These are phyloP conservation scores for Actinomortierella ambigua DNA, from an alignment of 371 early-diverging fungal genomes.

Conservation along the genomic window DNA sequence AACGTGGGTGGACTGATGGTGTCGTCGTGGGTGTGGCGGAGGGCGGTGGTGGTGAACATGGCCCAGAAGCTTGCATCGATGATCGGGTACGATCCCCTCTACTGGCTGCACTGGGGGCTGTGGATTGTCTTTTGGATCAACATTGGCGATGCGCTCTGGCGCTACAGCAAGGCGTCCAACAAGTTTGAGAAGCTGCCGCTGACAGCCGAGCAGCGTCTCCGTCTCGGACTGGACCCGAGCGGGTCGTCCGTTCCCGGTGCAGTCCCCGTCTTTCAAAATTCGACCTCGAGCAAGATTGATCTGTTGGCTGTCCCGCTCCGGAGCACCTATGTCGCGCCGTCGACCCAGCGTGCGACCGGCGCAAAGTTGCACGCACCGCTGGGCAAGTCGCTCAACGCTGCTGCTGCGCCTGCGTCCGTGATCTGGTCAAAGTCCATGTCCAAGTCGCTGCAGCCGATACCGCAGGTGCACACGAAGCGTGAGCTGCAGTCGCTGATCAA, in stretches of 20 bases:
- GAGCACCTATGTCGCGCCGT: constrained; percentile 30
- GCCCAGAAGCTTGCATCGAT: no score
- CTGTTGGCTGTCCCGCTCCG: constrained; percentile 4
- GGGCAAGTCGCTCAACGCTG: no score
- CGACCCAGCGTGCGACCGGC: no score
- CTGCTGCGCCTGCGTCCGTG: no score
- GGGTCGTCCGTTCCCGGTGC: constrained; percentile 26
- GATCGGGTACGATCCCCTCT: no score
- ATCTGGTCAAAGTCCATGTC: constrained; percentile 41
- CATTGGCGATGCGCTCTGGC: constrained; percentile 22
- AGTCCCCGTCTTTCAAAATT: constrained; percentile 34
- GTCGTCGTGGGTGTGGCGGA: neutral
- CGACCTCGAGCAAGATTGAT: constrained; percentile 4
- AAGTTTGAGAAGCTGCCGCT: constrained; percentile 39
- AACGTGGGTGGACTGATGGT: constrained; percentile 18
- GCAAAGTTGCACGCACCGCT: no score
- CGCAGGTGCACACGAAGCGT: constrained; percentile 24
- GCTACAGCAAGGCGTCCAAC: constrained; percentile 28
- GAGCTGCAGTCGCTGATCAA: constrained; percentile 34
- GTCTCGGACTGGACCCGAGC: constrained; percentile 38
- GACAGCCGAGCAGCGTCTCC: constrained; percentile 34
- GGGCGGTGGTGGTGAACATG: no score
- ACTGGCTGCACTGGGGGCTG: constrained; percentile 24
- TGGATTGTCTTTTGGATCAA: constrained; percentile 16
- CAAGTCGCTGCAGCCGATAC: constrained; percentile 26